These are phyloP conservation scores for Colletotrichum limetticola DNA, from an alignment of 2,329 filamentous ascomycete genomes.

Conservation along the genomic window DNA sequence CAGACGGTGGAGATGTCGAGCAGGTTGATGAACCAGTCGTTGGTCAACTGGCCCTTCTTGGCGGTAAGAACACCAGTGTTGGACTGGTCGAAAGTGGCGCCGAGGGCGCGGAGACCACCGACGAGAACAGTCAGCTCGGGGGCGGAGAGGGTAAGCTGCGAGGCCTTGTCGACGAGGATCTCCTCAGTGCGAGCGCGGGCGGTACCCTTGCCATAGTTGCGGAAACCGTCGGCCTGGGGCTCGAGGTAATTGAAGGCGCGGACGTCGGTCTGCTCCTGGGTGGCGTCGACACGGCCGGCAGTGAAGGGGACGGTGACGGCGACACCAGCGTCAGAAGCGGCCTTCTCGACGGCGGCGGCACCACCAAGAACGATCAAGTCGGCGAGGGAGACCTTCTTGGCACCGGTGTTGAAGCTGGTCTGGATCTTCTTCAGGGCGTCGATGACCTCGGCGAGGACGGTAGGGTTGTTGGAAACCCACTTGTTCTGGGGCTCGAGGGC, in stretches of 20 bases:
- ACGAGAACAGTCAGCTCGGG: constrained; percentile 78
- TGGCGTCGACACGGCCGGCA: constrained; percentile 77
- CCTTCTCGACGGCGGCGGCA: constrained; percentile 77
- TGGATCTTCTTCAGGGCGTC: constrained; percentile 72
- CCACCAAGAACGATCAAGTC: constrained; percentile 84
- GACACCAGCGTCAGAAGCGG: constrained; percentile 58
- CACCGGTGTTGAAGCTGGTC: constrained; percentile 69
- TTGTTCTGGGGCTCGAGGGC: constrained; percentile 76
- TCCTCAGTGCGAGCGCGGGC: constrained; percentile 73
- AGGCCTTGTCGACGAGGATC: constrained; percentile 76
- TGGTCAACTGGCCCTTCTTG: constrained; percentile 75
- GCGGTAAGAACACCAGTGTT: constrained; percentile 75
- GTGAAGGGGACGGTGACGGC: constrained; percentile 75
- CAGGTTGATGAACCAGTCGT: constrained; percentile 86
- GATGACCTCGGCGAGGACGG: constrained; percentile 71
- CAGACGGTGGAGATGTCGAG: constrained; percentile 75
- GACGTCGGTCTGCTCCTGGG: constrained; percentile 77
- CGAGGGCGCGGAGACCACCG: constrained; percentile 77
- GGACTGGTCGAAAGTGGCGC: constrained; percentile 78
- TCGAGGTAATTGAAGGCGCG: constrained; percentile 73
- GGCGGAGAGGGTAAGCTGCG: constrained; percentile 75
- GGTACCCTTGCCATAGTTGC: constrained; percentile 77
- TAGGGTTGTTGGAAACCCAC: constrained; percentile 81
- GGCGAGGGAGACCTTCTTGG: constrained; percentile 81
- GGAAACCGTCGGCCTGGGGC: constrained; percentile 79